Percentiles rank a stretch among this genome's conserved stretches.
Conservation (phyloP, 148 eudicot species). For the Rhododendron henanense region DNA sequence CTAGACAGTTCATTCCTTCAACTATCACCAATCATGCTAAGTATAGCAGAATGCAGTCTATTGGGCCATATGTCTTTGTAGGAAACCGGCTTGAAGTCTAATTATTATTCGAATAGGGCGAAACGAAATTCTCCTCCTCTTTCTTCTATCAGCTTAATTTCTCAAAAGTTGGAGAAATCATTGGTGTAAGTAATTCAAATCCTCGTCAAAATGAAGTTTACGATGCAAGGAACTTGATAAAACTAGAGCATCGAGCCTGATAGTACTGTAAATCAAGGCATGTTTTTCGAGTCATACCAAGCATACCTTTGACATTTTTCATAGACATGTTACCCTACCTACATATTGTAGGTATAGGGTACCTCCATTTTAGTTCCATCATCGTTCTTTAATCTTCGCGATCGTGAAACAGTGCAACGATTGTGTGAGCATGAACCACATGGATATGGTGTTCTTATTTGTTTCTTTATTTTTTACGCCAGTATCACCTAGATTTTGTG, state of each 20-base stretch:
- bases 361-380: background rate
- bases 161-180: background rate
- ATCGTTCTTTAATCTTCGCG: background rate
- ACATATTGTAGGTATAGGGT: background rate
- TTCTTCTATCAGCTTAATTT: background rate
- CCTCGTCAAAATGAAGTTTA: background rate
- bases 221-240: background rate
- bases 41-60: background rate
- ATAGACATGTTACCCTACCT: background rate
- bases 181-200: background rate
- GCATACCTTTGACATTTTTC: background rate
- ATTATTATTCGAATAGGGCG: background rate
- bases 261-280: background rate
- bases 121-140: background rate
- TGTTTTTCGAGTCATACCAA: background rate
- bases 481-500: background rate
- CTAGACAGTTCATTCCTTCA: background rate
- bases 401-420: background rate
- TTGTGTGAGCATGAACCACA: background rate
- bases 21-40: background rate
- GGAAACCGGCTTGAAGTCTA: no score
- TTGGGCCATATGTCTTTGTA: background rate
- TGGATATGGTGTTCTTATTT: background rate
- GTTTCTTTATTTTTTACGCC: no score
- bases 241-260: background rate